Base-by-base conservation (phyloP, 805 yeast genomes). In the Candida manassasensis region DNA sequence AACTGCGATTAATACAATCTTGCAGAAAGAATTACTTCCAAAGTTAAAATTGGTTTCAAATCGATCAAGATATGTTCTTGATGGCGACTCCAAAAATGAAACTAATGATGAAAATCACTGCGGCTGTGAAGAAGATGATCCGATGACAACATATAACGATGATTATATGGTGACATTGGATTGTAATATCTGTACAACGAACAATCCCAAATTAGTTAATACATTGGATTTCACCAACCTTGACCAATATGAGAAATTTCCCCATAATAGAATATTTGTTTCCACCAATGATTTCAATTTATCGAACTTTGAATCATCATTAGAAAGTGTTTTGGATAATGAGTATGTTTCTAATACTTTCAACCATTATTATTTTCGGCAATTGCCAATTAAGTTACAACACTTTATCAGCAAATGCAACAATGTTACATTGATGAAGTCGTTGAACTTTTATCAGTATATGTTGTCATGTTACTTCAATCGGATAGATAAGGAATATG, bases 381-480 rank as follows among this genome's bases (percentile, higher is more conserved):
- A 50, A 34, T 47, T 66, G 16, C 71, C 71, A 2, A 35, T 36
- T 6, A 60, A 63, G 37, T 48, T 67, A 21, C 69, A 63, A 39
- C 55, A 57, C 28, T 49, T 66, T 21, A 42, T 66, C 19, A 40
- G 48, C 29, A 59, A 49, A 41, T 50, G 48, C 33, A 48, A 44
- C 19, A 53, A 64, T 8, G 44, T 64, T 18, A 56, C 58, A 21
- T 41, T 61, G 22, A 63, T 63, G 43, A 61, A 66, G 33, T 46
- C 52, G 19, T 51, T 63, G 36, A 46, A 53, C 19, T 42, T 63
- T 16, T 63, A 52, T 39, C 65, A 62, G 40, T 67, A 66, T 49
- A 57, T 62, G 60, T 45, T 55, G 22, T 59, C 68, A 4, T 66
- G 69, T 40, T 67, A 67, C 44, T 59, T 47, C 35, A 67, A 67